These are phyloP conservation scores for Xerocomus brunneocitrinus DNA, from an alignment of 768 basidiomycete species.

Conservation along the genomic window DNA sequence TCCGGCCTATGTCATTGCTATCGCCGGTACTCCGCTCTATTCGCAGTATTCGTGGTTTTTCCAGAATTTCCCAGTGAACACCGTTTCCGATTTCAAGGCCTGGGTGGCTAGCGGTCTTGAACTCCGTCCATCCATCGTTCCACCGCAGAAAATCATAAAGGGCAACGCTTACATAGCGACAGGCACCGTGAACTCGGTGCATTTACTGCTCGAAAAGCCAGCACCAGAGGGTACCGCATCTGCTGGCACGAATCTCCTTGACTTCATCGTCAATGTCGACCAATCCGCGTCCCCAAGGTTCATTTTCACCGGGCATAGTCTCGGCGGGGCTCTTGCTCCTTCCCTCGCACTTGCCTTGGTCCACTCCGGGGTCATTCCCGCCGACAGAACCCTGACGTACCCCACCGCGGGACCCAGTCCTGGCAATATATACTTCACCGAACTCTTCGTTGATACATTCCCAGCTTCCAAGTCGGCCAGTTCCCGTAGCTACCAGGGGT, in stretches of 20 bases:
- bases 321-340: no score
- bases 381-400: no score
- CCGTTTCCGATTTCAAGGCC: slow-evolving; percentile 1
- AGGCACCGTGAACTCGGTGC: not conserved
- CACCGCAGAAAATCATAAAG: not conserved
- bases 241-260: not conserved
- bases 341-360: no score
- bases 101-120: slow-evolving; percentile 1
- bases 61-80: slow-evolving; percentile 1
- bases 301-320: no score
- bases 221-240: not conserved
- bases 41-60: not conserved
- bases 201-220: not conserved
- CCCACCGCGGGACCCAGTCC: no score
- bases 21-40: slow-evolving; percentile 4
- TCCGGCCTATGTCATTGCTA: slow-evolving; percentile 5
- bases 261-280: no score
- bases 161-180: slow-evolving; percentile 1
- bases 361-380: no score
- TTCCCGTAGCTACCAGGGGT: not conserved
- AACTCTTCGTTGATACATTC: not conserved
- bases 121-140: not conserved
- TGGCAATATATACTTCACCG: not conserved
- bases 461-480: not conserved
- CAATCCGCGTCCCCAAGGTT: no score